Base-by-base conservation (phyloP, 2,329 filamentous ascomycete species). In the Alternaria novae-zelandiae region DNA sequence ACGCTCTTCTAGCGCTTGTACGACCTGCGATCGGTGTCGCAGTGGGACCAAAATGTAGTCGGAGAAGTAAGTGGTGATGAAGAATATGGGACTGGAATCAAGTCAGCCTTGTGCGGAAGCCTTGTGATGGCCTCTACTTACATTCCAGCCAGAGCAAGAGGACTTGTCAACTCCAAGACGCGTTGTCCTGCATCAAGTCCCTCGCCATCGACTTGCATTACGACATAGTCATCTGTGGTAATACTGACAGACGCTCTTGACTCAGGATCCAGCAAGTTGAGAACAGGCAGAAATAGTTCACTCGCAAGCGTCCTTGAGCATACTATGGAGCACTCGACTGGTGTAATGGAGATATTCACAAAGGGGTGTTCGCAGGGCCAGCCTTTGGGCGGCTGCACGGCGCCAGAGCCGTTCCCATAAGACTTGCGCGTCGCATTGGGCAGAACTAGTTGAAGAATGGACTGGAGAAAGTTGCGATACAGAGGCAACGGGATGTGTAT, bases 41-140 rank as follows among this genome's bases (percentile, higher is more conserved):
- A 86, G 86, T 1, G 96, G 94, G 1, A 97, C 93, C 36, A 98
- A 86, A 72, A 99, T 96, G 81, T 97, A 98, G 82, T 99, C 95
- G 32, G 92, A 96, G 81, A 97, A 98, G 81, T 98, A 99, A 30
- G 94, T 97, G 4, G 95, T 97, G 79, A 97, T 97, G 86, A 98
- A 98, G 84, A 98, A 97, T 76, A 99, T 97, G 57, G 95, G 92
- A 56, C 87, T 89, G 50, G 54, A 28, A 11, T 9, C 1, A n/a
- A 36, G 45, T 69, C 21, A 73, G 63, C 53, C 20, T 43, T 26
- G 49, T 6, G 30, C 32, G 6, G 41, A 43, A 11, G 25, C 25
- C 10, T 23, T 5, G 15, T 4, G 23, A 9, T 11, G 26, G 28
- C 7, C 11, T 51, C 9, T 23, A 74, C 86, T 79, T 81, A 89